These are phyloP conservation scores for Coniochaeta prunicola DNA, from an alignment of 2,329 filamentous ascomycete genomes.

Conservation along the genomic window DNA sequence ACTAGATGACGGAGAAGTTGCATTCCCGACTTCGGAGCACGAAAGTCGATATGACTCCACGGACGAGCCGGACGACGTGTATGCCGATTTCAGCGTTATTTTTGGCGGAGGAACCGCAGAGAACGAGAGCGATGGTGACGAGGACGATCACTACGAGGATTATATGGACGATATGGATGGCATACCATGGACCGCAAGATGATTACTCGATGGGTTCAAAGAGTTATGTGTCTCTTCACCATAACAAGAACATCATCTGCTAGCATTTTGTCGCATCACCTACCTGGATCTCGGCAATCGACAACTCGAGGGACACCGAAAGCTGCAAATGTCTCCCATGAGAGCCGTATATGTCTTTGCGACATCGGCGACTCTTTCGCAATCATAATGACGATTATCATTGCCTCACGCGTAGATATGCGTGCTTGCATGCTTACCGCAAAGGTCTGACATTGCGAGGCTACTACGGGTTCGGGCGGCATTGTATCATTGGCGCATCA, in stretches of 20 bases:
- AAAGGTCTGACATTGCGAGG: not conserved
- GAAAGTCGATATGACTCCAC: constrained; percentile 34
- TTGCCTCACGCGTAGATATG: no score
- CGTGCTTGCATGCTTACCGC: no score
- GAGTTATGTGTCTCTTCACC: not conserved
- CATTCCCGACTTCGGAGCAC: constrained; percentile 39
- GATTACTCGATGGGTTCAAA: constrained; percentile 1
- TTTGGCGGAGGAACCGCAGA: constrained; percentile 29
- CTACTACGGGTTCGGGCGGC: not conserved
- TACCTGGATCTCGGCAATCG: not conserved
- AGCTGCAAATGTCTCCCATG: no score
- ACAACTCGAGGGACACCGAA: not conserved
- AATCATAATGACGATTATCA: no score
- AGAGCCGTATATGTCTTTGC: no score
- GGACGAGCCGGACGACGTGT: constrained; percentile 42
- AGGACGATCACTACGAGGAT: constrained; percentile 39
- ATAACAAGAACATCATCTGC: not conserved
- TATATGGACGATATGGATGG: constrained; percentile 50
- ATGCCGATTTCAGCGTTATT: constrained; percentile 46
- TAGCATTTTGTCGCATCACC: not conserved
- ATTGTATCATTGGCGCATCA: not conserved
- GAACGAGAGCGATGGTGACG: constrained; percentile 20
- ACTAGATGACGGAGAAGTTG: constrained; percentile 34
- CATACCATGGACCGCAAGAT: constrained; percentile 36
- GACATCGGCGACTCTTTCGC: no score